Conservation (phyloP, 192 early-diverging fungal species). For the Pilobolus umbonatus region DNA sequence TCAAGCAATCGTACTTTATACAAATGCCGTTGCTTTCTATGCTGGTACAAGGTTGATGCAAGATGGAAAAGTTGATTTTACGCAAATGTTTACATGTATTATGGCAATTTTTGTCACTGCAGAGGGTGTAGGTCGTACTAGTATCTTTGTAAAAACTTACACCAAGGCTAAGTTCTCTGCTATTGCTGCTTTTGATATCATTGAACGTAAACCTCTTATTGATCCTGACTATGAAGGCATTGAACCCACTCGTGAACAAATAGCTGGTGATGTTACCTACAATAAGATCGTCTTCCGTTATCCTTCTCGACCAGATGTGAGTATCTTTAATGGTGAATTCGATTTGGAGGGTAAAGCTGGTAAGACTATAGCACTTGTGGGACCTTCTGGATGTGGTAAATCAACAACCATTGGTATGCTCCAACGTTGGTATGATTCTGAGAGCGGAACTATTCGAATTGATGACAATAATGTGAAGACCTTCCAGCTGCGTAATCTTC, state of each 20-base stretch:
- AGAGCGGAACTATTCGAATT: conserved; percentile 54
- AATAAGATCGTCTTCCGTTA: conserved; percentile 63
- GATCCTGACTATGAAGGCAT: conserved; percentile 46
- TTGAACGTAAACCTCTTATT: conserved; percentile 68
- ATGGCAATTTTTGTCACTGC: conserved; percentile 74
- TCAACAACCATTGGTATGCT: conserved; percentile 57
- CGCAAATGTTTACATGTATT: conserved; percentile 64
- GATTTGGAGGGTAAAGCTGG: conserved; percentile 46
- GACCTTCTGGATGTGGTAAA: conserved; percentile 82
- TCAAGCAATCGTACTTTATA: conserved; percentile 65
- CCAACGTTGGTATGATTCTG: conserved; percentile 78
- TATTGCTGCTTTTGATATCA: conserved; percentile 59
- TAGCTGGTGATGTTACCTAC: conserved; percentile 48
- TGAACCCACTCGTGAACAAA: conserved; percentile 26
- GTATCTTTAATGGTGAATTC: conserved; percentile 57
- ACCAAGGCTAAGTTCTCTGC: conserved; percentile 81
- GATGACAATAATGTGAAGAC: conserved; percentile 54
- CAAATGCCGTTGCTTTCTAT: conserved; percentile 73
- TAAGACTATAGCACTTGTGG: conserved; percentile 81
- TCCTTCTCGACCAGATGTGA: conserved; percentile 58
- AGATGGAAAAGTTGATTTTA: conserved; percentile 39
- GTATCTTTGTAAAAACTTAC: conserved; percentile 65
- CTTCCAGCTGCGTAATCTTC: conserved; percentile 60
- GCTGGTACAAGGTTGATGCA: conserved; percentile 60
- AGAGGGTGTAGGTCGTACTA: conserved; percentile 56